A percentile compares a stretch with the other conserved stretches of the same genome.
Evolutionary conservation across 148 eudicot species (phyloP).

Genomic region (Vaccinium darrowii): DNA sequence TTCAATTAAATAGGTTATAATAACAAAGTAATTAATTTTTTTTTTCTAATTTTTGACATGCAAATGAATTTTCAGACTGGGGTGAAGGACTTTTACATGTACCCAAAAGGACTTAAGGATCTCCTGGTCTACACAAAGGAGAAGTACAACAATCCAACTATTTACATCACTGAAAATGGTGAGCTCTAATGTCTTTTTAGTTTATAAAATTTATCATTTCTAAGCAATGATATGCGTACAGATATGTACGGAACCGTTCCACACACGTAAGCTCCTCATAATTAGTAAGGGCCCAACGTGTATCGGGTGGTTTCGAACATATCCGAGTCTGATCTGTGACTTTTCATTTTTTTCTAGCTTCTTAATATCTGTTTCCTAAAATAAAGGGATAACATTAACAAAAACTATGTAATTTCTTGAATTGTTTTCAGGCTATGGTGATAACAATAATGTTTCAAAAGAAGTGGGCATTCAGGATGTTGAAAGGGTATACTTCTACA

Average conservation of each 20-base stretch:
- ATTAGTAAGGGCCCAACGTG: neutral
- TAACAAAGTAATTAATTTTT: neutral
- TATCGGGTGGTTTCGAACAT: neutral
- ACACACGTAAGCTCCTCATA: neutral
- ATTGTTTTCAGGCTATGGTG: slow-evolving; percentile 4
- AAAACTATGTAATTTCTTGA: neutral
- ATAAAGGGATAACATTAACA: neutral
- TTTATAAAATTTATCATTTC: too few species aligned
- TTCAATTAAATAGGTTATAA: neutral
- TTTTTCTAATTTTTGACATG: neutral
- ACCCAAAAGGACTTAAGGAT: slow-evolving; percentile 20
- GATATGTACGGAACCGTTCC: neutral
- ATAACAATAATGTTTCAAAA: neutral
- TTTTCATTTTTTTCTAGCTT: neutral
- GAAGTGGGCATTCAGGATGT: neutral
- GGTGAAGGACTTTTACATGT: neutral
- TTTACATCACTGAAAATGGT: slow-evolving; percentile 30
- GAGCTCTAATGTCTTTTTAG: neutral
- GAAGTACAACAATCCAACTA: slow-evolving; percentile 23
- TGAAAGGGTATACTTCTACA: neutral
- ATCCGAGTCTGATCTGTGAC: neutral
- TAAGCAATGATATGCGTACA: neutral
- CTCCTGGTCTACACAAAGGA: slow-evolving; percentile 23
- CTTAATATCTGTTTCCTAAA: neutral
- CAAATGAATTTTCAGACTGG: slow-evolving; percentile 2